Evolutionary conservation across 2,329 filamentous ascomycete species (phyloP), one percentile per base, ranked within the genome.

Genomic region (Epichloe baconii): DNA sequence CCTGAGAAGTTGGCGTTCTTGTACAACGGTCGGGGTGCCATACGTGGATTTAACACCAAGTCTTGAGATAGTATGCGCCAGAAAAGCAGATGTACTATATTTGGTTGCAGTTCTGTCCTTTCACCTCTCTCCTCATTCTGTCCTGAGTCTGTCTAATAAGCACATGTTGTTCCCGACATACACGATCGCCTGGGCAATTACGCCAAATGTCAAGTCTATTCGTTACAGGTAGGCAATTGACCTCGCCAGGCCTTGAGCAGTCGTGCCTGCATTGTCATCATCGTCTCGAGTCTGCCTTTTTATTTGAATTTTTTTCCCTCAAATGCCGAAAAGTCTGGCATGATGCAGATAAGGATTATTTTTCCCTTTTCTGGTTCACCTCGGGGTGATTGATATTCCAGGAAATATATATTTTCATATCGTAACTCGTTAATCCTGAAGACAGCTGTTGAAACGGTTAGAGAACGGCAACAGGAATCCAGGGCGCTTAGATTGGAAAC

Each of bases 401-500:
- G 43, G 21, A 41, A 15, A 38, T 36, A 14, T 14, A 35, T 38
- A 5, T 47, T 26, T 3, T 8, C 37, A 44, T 42, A n/a, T 47
- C 49, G 37, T 49, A 38, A 31, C 15, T 42, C 38, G 35, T 57
- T 48, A 58, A 49, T 55, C 55, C 46, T 59, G 57, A 11, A 59
- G 56, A 48, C 63, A 66, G 44, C 63, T 66, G 47, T 45, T 15
- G 48, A 35, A 50, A 4, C 31, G 4, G 43, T 50, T 41, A 50
- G 43, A 41, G 7, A 21, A 37, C 17, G 45, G 5, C 5, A 6
- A 35, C 43, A 10, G 1, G 35, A 37, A 23, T 15, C 19, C 7
- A 31, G 3, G 31, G 31, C 11, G 8, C 5, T 12, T 47, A 14
- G 14, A 4, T 17, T 40, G n/a, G 12, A 23, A 17, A 34, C 11